A percentile compares a stretch with the other conserved stretches of the same genome.
phyloP scores from a whole-genome alignment of 2,329 filamentous ascomycete genomes.

The Aspergillus pseudoterreus region DNA sequence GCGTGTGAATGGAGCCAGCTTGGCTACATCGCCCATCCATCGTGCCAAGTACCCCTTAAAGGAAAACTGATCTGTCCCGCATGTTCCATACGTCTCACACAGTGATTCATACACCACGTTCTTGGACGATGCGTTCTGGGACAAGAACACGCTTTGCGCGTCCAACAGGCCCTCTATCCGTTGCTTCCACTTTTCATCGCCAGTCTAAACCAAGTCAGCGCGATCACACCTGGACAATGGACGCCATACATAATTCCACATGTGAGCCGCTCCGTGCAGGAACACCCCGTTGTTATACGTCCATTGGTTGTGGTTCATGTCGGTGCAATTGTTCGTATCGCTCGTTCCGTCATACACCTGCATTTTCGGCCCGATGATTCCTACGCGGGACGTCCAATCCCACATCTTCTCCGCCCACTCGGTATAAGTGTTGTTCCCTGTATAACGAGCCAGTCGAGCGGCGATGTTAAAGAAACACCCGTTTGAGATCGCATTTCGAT shows the following conservation, averaged over 20 bases:
- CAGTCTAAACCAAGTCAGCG: constrained; percentile 24
- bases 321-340: constrained; percentile 55
- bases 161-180: constrained; percentile 52
- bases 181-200: constrained; percentile 50
- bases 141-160: constrained; percentile 49
- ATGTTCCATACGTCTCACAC: constrained; percentile 32
- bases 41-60: constrained; percentile 65
- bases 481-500: constrained; percentile 32
- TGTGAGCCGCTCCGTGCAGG: constrained; percentile 52
- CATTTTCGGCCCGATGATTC: constrained; percentile 44
- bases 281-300: constrained; percentile 56
- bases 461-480: constrained; percentile 31
- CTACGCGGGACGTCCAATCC: constrained; percentile 53
- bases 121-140: constrained; percentile 17
- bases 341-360: constrained; percentile 41
- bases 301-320: constrained; percentile 54
- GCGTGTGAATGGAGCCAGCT: constrained; percentile 56
- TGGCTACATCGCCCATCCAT: constrained; percentile 55
- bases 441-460: constrained; percentile 30
- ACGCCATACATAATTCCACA: constrained; percentile 53
- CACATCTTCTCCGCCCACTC: constrained; percentile 68
- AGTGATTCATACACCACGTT: not conserved
- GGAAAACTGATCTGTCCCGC: constrained; percentile 60
- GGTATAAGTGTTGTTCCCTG: constrained; percentile 25
- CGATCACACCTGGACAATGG: not conserved